Conservation (phyloP, 441 rosid species). For the Gossypium lobatum region DNA sequence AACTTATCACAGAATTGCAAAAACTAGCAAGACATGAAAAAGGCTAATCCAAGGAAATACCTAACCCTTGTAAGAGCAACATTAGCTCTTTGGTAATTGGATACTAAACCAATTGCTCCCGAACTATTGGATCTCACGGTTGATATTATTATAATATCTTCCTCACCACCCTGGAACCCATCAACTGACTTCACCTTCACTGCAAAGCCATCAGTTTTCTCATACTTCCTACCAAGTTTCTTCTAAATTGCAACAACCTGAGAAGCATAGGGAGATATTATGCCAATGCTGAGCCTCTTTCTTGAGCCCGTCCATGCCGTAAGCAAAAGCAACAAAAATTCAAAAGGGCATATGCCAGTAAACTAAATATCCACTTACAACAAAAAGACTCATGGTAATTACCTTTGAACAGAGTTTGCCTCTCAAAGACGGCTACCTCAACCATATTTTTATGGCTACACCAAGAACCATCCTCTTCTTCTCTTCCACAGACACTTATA, state of each 20-base stretch:
- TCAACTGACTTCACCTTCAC: conserved; percentile 36
- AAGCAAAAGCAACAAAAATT: neutral
- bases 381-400: neutral
- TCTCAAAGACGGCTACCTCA: conserved; percentile 38
- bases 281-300: conserved; percentile 26
- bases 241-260: conserved; percentile 32
- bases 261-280: conserved; percentile 42
- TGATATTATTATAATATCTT: conserved; percentile 39
- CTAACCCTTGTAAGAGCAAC: conserved; percentile 42
- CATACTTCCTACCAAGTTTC: conserved; percentile 24
- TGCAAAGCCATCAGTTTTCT: conserved; percentile 21
- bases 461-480: conserved; percentile 24
- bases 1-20: neutral
- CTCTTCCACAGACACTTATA: conserved; percentile 39
- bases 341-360: too few species aligned
- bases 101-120: conserved; percentile 29
- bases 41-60: conserved; percentile 16
- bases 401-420: conserved; percentile 28
- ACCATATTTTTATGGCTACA: conserved; percentile 33
- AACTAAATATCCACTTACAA: too few species aligned
- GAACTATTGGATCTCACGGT: conserved; percentile 35
- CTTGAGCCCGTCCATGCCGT: conserved; percentile 25
- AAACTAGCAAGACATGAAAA: neutral
- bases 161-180: conserved; percentile 53
- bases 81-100: conserved; percentile 30